These are phyloP conservation scores for Ambrosia artemisiifolia DNA, from an alignment of 129 eudicot species.

Conservation along the genomic window DNA sequence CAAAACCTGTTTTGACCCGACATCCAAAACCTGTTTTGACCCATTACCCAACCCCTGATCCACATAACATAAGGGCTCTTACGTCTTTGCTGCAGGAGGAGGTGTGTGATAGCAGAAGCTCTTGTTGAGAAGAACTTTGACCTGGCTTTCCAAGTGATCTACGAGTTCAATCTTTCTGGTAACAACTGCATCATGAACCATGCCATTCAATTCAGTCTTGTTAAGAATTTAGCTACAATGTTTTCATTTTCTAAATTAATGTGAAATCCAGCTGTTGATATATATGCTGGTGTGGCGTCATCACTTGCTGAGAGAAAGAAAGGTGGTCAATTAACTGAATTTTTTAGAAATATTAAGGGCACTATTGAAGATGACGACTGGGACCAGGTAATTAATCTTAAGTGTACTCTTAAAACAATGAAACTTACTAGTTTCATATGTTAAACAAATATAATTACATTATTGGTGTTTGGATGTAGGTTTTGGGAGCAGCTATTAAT, in stretches of 20 bases:
- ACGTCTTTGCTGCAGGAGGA: slow-evolving; percentile 52
- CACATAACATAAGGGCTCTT: slow-evolving; percentile 8
- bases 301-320: slow-evolving; percentile 96
- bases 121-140: slow-evolving; percentile 88
- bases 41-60: not conserved
- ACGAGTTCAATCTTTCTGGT: slow-evolving; percentile 91
- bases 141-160: slow-evolving; percentile 90
- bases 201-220: slow-evolving; percentile 1
- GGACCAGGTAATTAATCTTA: slow-evolving; percentile 69
- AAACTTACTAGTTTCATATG: slow-evolving; percentile 4
- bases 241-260: slow-evolving; percentile 14
- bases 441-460: not conserved
- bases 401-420: not conserved
- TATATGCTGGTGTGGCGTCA: slow-evolving; percentile 97
- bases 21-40: not conserved
- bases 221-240: slow-evolving; percentile 14
- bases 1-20: not conserved
- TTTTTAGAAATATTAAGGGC: slow-evolving; percentile 91
- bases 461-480: slow-evolving; percentile 43
- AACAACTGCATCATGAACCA: slow-evolving; percentile 9
- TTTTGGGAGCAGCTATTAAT: slow-evolving; percentile 96
- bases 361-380: slow-evolving; percentile 93
- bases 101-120: slow-evolving; percentile 95
- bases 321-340: slow-evolving; percentile 88
- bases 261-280: slow-evolving; percentile 76